These are phyloP conservation scores for Yamadazyma philogaea DNA, from an alignment of 805 yeast genomes.

Conservation along the genomic window DNA sequence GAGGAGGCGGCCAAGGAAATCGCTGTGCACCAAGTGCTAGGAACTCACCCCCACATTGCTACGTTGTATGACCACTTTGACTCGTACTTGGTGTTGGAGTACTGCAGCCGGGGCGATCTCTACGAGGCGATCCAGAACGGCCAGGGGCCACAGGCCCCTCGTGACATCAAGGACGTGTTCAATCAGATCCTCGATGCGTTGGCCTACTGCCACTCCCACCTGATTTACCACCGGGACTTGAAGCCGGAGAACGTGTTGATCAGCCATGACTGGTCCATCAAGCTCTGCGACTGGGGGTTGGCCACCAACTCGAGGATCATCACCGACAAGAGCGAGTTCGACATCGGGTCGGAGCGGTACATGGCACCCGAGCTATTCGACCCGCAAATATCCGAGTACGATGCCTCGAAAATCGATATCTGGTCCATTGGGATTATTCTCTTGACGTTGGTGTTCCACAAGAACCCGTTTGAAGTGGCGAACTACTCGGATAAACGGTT, in stretches of 20 bases:
- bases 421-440: constrained; percentile 89
- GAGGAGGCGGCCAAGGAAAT: constrained; percentile 70
- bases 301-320: constrained; percentile 53
- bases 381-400: constrained; percentile 53
- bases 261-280: constrained; percentile 54
- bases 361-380: constrained; percentile 95
- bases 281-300: constrained; percentile 58
- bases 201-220: constrained; percentile 47
- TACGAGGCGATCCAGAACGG: constrained; percentile 72
- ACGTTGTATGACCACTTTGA: constrained; percentile 49
- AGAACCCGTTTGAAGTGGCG: constrained; percentile 83
- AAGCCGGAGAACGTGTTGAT: constrained; percentile 58
- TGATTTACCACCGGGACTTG: constrained; percentile 54
- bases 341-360: constrained; percentile 85
- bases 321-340: constrained; percentile 58
- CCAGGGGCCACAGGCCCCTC: constrained; percentile 58
- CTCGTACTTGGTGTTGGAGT: constrained; percentile 62
- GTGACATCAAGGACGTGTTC: constrained; percentile 54
- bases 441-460: constrained; percentile 80
- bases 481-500: constrained; percentile 77
- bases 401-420: constrained; percentile 77
- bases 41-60: constrained; percentile 47
- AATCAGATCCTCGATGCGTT: constrained; percentile 49
- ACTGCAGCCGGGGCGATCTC: constrained; percentile 83
- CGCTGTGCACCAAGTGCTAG: constrained; percentile 59